These are phyloP conservation scores for Mallotus japonicus DNA, from an alignment of 441 rosid species.

Conservation along the genomic window DNA sequence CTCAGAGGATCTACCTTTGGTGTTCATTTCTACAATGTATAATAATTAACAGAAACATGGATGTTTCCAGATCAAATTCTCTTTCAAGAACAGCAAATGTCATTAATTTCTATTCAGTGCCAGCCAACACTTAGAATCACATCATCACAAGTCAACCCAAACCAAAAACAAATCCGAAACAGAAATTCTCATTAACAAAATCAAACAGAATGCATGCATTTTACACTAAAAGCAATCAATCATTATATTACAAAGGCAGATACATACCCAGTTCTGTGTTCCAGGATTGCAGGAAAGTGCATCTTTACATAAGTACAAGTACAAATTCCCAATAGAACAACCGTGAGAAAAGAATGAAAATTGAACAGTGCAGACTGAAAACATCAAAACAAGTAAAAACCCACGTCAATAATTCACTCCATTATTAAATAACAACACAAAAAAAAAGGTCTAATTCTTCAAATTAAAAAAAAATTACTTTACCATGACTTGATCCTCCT, in stretches of 20 bases:
- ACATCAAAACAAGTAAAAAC: background rate
- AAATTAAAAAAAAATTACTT: slow-evolving; percentile 1
- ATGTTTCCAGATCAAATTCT: background rate
- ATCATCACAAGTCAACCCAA: background rate
- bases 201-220: background rate
- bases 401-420: background rate
- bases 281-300: slow-evolving; percentile 95
- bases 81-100: background rate
- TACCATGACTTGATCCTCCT: slow-evolving; percentile 33
- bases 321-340: slow-evolving; percentile 87
- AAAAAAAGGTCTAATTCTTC: background rate
- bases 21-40: background rate
- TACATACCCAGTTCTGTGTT: slow-evolving; percentile 83
- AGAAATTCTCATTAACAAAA: background rate
- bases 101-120: background rate
- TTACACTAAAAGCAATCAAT: background rate
- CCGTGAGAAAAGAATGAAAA: slow-evolving; percentile 88
- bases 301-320: slow-evolving; percentile 89
- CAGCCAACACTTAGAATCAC: background rate
- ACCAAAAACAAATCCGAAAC: background rate
- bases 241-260: background rate
- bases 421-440: background rate
- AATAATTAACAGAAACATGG: background rate
- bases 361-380: slow-evolving; percentile 90
- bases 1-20: background rate